Conservation (phyloP, 1,284 basidiomycete genomes). For the Rugosomyces carneus region DNA sequence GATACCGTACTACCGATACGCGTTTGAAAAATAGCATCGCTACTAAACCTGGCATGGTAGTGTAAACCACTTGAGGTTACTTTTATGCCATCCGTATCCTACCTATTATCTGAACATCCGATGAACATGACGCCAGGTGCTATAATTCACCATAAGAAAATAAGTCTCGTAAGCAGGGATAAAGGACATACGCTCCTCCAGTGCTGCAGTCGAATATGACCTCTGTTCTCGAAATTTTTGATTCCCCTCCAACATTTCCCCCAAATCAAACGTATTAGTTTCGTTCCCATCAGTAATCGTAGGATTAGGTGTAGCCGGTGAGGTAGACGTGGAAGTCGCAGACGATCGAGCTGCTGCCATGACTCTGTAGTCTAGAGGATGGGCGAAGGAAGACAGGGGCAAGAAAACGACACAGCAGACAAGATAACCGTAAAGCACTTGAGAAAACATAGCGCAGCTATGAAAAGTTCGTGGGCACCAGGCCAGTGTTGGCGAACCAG, state of each 20-base stretch:
- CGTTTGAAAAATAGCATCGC: conserved; percentile 27
- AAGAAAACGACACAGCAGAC: conserved; percentile 12
- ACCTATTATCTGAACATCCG: conserved; percentile 30
- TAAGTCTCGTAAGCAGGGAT: background rate
- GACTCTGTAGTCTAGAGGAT: conserved; percentile 8
- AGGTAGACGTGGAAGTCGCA: background rate
- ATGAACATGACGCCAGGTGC: conserved; percentile 31
- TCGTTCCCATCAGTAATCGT: background rate
- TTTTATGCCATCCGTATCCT: background rate
- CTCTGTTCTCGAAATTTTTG: conserved; percentile 21
- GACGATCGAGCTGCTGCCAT: background rate
- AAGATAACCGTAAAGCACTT: conserved; percentile 6
- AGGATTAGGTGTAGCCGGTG: background rate
- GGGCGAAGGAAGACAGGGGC: conserved; percentile 11
- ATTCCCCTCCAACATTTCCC: conserved; percentile 25
- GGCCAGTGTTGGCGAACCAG: conserved; percentile 26
- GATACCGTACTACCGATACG: conserved; percentile 25
- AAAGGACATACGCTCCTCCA: conserved; percentile 18
- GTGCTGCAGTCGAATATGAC: conserved; percentile 10
- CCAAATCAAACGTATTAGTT: conserved; percentile 13
- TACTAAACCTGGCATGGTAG: conserved; percentile 19
- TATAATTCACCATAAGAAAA: conserved; percentile 7
- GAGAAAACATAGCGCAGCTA: background rate
- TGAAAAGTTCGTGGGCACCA: conserved; percentile 17
- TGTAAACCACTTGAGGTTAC: background rate